phyloP scores from a whole-genome alignment of 768 basidiomycete species.

The Lentinus tigrinus region DNA sequence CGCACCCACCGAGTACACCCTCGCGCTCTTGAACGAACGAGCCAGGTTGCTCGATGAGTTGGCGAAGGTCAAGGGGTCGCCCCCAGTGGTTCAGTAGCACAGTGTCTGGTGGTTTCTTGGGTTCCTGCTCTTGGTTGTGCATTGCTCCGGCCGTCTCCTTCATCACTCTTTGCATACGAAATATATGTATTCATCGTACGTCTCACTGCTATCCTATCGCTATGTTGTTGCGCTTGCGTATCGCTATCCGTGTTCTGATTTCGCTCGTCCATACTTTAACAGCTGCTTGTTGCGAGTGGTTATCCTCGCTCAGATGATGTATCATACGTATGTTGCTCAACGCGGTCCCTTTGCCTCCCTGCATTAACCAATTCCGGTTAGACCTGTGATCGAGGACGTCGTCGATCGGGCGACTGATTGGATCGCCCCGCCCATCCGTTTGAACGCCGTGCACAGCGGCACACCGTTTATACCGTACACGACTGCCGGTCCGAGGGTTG shows the following conservation, averaged over 20 bases:
- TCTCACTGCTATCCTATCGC: no score
- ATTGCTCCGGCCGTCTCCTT: not conserved
- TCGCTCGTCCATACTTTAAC: no score
- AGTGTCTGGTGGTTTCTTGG: not conserved
- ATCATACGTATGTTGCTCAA: not conserved
- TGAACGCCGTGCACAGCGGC: no score
- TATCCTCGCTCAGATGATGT: not conserved
- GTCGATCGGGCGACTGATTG: not conserved
- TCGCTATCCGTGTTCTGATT: no score
- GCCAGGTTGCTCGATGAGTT: slow-evolving; percentile 55
- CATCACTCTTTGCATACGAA: not conserved
- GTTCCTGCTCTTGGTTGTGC: no score
- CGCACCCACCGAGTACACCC: slow-evolving; percentile 44
- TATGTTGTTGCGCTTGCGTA: no score
- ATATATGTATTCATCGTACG: no score
- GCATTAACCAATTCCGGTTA: not conserved
- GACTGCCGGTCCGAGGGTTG: no score
- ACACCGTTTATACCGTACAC: no score
- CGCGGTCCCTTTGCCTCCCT: not conserved
- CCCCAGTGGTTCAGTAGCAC: not conserved
- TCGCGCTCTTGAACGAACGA: slow-evolving; percentile 56
- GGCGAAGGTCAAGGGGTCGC: slow-evolving; percentile 39
- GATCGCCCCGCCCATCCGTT: not conserved
- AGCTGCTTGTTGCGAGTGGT: no score
- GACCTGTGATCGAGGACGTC: not conserved